phyloP scores from a whole-genome alignment of 2,329 filamentous ascomycete species.

The Macrophomina tecta region DNA sequence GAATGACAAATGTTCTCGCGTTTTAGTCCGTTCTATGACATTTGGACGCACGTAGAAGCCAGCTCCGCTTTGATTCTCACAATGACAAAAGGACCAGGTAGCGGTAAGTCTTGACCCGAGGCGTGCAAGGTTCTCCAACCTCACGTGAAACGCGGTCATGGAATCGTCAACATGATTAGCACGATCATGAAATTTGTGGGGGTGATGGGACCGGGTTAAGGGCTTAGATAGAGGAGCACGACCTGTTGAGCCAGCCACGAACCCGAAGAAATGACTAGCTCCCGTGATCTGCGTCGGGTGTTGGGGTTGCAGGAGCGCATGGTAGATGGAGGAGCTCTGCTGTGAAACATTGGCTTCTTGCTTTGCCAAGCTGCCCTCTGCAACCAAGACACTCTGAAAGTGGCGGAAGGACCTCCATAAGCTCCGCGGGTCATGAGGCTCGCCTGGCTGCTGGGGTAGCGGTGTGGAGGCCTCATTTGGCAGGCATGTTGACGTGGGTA shows the following conservation, averaged over 20 bases:
- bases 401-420: background rate
- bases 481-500: background rate
- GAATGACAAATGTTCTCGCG: background rate
- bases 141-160: background rate
- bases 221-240: background rate
- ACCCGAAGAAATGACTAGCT: slow-evolving; percentile 16
- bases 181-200: background rate
- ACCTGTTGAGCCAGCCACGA: slow-evolving; percentile 16
- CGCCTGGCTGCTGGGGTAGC: background rate
- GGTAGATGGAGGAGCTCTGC: slow-evolving; percentile 1
- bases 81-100: background rate
- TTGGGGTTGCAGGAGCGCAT: slow-evolving; percentile 3
- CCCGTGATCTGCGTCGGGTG: slow-evolving; percentile 23
- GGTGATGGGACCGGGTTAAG: background rate
- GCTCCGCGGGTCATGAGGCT: background rate
- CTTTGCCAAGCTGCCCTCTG: background rate
- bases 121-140: background rate
- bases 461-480: background rate
- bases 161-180: background rate
- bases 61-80: background rate
- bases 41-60: background rate
- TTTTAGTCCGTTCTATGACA: background rate
- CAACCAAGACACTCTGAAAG: background rate
- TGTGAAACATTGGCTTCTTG: slow-evolving; percentile 23
- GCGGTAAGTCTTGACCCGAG: background rate